Percentiles rank a stretch among this genome's conserved stretches.
Evolutionary conservation across 2,329 filamentous ascomycete genomes (phyloP).

Genomic region (Colletotrichum acutatum): DNA sequence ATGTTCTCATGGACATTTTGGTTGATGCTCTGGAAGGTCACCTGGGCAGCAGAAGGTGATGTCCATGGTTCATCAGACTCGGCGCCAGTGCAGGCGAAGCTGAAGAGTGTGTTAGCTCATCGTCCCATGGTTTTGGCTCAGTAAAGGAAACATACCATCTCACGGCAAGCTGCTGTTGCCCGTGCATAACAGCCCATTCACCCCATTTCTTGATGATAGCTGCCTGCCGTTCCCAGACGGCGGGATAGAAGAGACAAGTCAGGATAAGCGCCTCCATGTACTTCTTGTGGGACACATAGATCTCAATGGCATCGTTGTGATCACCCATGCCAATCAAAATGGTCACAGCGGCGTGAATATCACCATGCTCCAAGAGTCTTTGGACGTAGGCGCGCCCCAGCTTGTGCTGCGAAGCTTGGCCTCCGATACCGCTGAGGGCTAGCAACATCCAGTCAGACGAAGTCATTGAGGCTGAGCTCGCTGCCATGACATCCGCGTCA

Average conservation of each 20-base stretch:
- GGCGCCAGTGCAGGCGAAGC: conserved; percentile 88
- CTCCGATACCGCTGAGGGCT: conserved; percentile 86
- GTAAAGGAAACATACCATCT: conserved; percentile 66
- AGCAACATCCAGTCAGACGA: conserved; percentile 97
- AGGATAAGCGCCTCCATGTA: conserved; percentile 95
- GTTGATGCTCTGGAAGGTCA: conserved; percentile 65
- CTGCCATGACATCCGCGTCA: conserved; percentile 82
- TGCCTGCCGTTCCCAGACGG: conserved; percentile 91
- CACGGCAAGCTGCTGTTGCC: conserved; percentile 90
- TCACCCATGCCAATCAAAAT: conserved; percentile 94
- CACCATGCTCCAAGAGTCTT: conserved; percentile 86
- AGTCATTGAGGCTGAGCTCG: conserved; percentile 87
- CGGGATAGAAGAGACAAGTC: conserved; percentile 83
- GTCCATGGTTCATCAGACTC: conserved; percentile 90
- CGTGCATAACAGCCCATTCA: conserved; percentile 87
- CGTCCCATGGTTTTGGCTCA: neutral
- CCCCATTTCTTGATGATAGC: conserved; percentile 95
- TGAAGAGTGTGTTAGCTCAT: conserved; percentile 37
- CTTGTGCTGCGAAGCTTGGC: conserved; percentile 82
- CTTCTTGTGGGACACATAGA: conserved; percentile 90
- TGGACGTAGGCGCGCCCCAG: conserved; percentile 92
- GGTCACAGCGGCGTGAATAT: conserved; percentile 91
- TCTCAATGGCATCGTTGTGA: conserved; percentile 92
- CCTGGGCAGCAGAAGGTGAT: conserved; percentile 78
- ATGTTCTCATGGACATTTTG: conserved; percentile 65